Evolutionary conservation across 176 grass and related monocot species (phyloP), one percentile per base, ranked within the genome.

Genomic region (Oryza glumipatula): DNA sequence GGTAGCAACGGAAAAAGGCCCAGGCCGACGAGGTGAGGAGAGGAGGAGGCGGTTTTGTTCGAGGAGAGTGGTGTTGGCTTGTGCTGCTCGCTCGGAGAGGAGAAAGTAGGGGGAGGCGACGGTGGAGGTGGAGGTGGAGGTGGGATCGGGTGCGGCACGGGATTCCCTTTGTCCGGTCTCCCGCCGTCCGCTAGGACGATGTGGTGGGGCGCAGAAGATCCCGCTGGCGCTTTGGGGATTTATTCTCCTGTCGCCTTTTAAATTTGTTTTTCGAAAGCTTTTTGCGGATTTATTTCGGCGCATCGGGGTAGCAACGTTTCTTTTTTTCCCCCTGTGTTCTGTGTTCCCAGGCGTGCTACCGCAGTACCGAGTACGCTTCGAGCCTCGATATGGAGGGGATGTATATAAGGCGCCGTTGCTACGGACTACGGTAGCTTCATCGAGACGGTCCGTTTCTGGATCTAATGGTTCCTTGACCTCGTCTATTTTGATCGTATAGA

Each of bases 41-140:
- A 5, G 76, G 17, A 41, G 79, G 74, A 68, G 51, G 67, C 49
- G 66, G 43, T 80, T 80, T 49, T 49, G 77, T 80, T 79, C 24
- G 63, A 19, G 12, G 56, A 9, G 54, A 21, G 21, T 61, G 52
- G 14, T 49, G 47, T 35, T 36, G 35, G 54, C 58, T 63, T 23
- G 21, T 63, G 19, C 21, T 21, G 54, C 54, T 2, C 7, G 6
- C 82, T 30, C 15, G 71, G 82, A 69, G 49, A 16, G 14, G 48
- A 11, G 12, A 46, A 35, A 23, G 16, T n/a, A 70, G 36, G 65
- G 23, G 67, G 35, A 12, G 45, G 54, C 54, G 65, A 39, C 30
- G 26, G 26, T 26, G 26, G 26, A 26, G 61, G 61, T 22, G 58
- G 26, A 2, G 49, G 14, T 54, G 52, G 52, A 17, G 52, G 54